Base-by-base conservation (phyloP, 345 rosid genomes). In the Moringa oleifera region DNA sequence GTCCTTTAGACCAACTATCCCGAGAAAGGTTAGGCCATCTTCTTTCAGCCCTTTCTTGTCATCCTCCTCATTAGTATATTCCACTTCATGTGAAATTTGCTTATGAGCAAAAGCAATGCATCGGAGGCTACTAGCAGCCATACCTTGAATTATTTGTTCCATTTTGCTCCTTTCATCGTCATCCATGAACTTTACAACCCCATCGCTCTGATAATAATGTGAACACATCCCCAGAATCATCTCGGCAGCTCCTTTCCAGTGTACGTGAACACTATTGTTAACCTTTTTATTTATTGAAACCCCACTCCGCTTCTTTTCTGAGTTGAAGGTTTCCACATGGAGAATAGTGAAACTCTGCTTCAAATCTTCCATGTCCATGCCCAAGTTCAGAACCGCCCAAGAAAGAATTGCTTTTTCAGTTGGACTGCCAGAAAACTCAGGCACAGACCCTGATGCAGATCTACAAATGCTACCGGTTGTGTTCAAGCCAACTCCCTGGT, bases 241-340 rank as follows among this genome's bases (percentile, higher is more conserved):
- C 77, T 79, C 89, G 46, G 91, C 84, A 9, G 95, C 89, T 61
- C 91, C 91, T 70, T 83, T 85, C 88, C 85, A 85, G 63, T 87
- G 91, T 21, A 77, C 58, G 49, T 85, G 86, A 65, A 70, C 19
- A 33, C 71, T 74, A 23, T 68, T 59, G 53, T 87, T 86, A 23
- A 55, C 33, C 28, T 68, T 79, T 57, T 62, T 79, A 67, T 60
- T 64, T 7, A 75, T 36, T 57, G 68, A 52, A 63, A 83, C 82
- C 7, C 90, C 85, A 25, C 95, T 83, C 28, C 80, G 70, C 64
- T 83, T 87, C 72, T 87, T 85, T 62, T 75, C 70, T 4, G 88
- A 83, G 57, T 81, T 85, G 75, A 85, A 85, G 57, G 87, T 73
- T 68, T 85, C 91, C 54, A 79, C 76, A 21, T 65, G 72, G 53